Evolutionary conservation across 2,329 filamentous ascomycete genomes (phyloP), one percentile per base, ranked within the genome.

Genomic region (Cryphonectria japonica): DNA sequence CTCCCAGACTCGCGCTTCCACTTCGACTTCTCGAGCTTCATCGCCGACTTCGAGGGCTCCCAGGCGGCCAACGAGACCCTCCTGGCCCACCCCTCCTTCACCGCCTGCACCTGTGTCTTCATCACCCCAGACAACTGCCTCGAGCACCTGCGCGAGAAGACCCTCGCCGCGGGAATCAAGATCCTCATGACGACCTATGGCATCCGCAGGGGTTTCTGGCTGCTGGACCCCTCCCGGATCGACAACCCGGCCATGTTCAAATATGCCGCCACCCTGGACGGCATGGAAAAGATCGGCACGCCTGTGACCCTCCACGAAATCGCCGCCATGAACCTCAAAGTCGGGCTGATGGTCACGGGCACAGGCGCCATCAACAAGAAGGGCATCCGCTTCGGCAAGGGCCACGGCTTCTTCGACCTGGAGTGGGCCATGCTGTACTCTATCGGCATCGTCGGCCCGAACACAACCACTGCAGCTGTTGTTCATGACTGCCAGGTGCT

Each of bases 91-190:
- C 75, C 77, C 4, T 77, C 75, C 68, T 84, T 83, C 72, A 64
- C 73, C 26, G 66, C 72, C 11, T 78, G 79, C 3, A 57, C 70
- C 14, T 76, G 76, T 5, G 72, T 84, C 62, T 83, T 84, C 71
- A 79, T 82, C 32, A 80, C 81, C 6, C 80, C 82, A 2, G 83
- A 84, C 73, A 84, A 83, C 71, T 83, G 82, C 74, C 77, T 84
- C n/a, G 81, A 84, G 73, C 74, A 78, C 11, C 75, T 84, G 37
- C 78, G 83, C 19, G 74, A 75, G 34, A 75, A 75, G n/a, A 80
- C 82, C 9, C 75, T 84, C 39, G 75, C 74, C 64, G 81, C 82
- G 70, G 82, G 82, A 6, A 83, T 83, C 71, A 80, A 74, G 37
- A 71, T 84, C 8, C 71, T 84, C 2, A 78, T 82, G 1, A 82